phyloP scores from a whole-genome alignment of 2,329 filamentous ascomycete species.

The Penicillium sclerotiorum region DNA sequence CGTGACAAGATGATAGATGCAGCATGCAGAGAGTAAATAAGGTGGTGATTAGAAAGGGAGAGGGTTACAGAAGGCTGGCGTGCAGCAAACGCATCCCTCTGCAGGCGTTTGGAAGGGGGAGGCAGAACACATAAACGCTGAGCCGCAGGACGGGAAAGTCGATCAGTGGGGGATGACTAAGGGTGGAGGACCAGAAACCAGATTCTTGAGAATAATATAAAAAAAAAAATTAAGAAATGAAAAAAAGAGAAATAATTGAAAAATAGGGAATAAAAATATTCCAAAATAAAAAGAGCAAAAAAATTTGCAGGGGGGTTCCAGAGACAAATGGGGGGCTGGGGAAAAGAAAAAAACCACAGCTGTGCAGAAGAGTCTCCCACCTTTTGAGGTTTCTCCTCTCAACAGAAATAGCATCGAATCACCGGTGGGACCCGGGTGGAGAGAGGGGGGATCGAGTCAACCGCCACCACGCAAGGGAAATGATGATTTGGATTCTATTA shows the following conservation, averaged over 20 bases:
- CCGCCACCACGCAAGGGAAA: conserved; percentile 23
- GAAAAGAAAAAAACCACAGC: conserved; percentile 17
- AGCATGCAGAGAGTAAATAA: conserved; percentile 34
- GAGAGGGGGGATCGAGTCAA: conserved; percentile 23
- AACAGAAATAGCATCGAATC: conserved; percentile 24
- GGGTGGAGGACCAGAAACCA: conserved; percentile 12
- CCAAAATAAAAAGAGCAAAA: too few species aligned
- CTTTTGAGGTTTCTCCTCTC: conserved; percentile 31
- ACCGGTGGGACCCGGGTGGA: conserved; percentile 15
- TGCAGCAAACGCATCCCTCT: conserved; percentile 32
- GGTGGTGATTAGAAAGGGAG: conserved; percentile 9
- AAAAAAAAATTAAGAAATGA: conserved; percentile 3
- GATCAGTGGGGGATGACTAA: conserved; percentile 33
- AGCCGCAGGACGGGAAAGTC: conserved; percentile 29
- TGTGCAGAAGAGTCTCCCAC: conserved; percentile 17
- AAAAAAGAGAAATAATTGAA: background rate
- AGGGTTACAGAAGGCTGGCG: conserved; percentile 26
- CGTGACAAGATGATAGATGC: conserved; percentile 26
- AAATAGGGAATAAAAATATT: background rate
- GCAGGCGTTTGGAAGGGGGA: conserved; percentile 23
- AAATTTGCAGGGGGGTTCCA: too few species aligned
- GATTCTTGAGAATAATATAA: background rate
- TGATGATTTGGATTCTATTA: background rate
- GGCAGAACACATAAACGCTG: conserved; percentile 24
- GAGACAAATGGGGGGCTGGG: conserved; percentile 10